Evolutionary conservation across 371 early-diverging fungal genomes (phyloP), one percentile per base, ranked within the genome.

Genomic region (Saksenaea oblongispora): DNA sequence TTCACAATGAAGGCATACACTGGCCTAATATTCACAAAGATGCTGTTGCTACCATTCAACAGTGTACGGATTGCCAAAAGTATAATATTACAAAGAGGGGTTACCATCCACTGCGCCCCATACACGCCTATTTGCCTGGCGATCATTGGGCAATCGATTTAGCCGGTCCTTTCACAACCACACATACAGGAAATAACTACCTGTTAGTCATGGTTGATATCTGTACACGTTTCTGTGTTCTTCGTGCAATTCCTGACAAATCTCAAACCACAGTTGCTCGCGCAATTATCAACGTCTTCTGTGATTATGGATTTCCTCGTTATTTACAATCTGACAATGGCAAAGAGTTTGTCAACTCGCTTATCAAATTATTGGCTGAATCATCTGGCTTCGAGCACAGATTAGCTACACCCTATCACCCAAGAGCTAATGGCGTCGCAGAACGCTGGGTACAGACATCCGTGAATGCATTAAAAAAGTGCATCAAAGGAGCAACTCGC

Each of bases 91-190:
- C 51, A 36, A 47, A 56, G 41, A 27, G 35, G 17, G 63, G 66
- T 0, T 75, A 63, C 34, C 62, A 71, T 58, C 69, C 71, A 18
- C 15, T 69, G 18, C 35, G 42, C 36, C 39, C 69, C 0, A 66
- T 75, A 5, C 5, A 54, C 35, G 63, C 72, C 9, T 34, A 31
- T 17, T 22, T 54, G 3, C 72, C 69, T 22, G 66, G 66, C 27
- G 62, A 69, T 58, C 66, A 69, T 34, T 61, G 66, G 59, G 64
- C 65, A 7, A 69, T 71, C 0, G 75, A 76, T 39, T 42, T 70
- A 13, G 68, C 76, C 44, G 69, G 70, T 11, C 66, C 69, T 2
- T 61, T 70, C 51, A 24, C 34, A 15, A 59, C 61, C 17, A 54
- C 68, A 3, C 9, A 47, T 11, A 42, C n/a, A 34, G 60, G 59